These are phyloP conservation scores for Chrysanthemum makinoi DNA, from an alignment of 129 eudicot species.

Conservation along the genomic window DNA sequence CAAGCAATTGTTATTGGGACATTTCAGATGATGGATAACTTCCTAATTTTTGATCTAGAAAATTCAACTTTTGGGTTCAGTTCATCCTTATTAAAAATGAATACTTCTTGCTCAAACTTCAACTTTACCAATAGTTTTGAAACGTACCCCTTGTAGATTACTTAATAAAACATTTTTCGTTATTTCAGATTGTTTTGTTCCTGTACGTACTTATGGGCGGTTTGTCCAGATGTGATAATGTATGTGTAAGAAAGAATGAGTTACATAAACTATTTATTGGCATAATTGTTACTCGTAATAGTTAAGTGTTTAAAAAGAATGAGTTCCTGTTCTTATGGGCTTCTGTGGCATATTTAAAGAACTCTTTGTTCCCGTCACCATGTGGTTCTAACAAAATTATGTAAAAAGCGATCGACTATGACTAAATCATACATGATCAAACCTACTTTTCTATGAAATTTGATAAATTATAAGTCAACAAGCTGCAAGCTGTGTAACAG, in stretches of 20 bases:
- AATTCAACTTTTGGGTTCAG: constrained; percentile 20
- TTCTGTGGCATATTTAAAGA: too few relatives aligned
- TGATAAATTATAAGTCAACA: background rate
- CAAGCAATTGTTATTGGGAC: constrained; percentile 32
- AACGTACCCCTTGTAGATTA: background rate
- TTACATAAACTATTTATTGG: too few relatives aligned
- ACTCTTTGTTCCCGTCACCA: background rate
- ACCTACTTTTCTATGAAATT: background rate
- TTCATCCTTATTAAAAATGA: constrained; percentile 12
- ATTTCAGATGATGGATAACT: constrained; percentile 31
- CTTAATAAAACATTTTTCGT: background rate
- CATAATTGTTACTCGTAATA: too few relatives aligned
- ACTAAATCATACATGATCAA: background rate
- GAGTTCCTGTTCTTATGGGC: too few relatives aligned
- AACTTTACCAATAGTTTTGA: constrained; percentile 14
- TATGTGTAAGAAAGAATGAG: background rate
- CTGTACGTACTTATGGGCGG: background rate
- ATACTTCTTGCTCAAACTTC: constrained; percentile 24
- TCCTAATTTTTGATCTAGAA: constrained; percentile 24
- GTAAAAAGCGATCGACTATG: background rate
- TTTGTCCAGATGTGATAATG: background rate
- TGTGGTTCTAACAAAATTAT: background rate
- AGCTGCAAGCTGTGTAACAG: background rate
- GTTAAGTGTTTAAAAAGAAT: too few relatives aligned
- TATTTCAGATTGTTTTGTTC: background rate